phyloP scores from a whole-genome alignment of 2,329 filamentous ascomycete species.

The Fusarium keratoplasticum region DNA sequence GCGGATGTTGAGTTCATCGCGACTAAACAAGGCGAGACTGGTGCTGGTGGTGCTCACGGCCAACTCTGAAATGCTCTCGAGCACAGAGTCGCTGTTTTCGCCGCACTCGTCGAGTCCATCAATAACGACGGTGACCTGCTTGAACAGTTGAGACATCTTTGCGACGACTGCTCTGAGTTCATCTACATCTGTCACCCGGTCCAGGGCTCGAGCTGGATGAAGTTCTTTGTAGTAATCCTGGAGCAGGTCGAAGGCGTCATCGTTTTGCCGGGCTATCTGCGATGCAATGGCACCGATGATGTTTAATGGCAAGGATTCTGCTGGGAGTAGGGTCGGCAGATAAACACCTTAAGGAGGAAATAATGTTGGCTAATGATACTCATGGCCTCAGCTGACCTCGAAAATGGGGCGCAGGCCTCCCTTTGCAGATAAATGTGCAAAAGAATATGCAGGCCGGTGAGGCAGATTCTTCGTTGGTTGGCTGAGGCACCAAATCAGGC shows the following conservation, averaged over 20 bases:
- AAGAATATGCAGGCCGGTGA: too few relatives aligned
- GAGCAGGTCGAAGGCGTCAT: background rate
- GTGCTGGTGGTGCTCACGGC: background rate
- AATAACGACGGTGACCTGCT: background rate
- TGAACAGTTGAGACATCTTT: background rate
- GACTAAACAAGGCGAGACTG: constrained; percentile 17
- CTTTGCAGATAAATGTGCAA: too few relatives aligned
- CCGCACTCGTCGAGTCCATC: constrained; percentile 17
- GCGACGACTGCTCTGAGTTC: background rate
- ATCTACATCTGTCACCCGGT: background rate
- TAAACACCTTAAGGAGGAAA: too few relatives aligned
- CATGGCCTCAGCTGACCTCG: too few relatives aligned
- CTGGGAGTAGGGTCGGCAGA: too few relatives aligned
- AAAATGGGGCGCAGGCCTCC: too few relatives aligned
- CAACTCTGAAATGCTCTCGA: background rate
- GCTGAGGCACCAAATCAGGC: too few relatives aligned
- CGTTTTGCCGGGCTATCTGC: constrained; percentile 16
- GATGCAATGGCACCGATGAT: background rate
- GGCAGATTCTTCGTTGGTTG: too few relatives aligned
- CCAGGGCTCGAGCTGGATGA: background rate
- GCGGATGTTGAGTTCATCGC: constrained; percentile 13
- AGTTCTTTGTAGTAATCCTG: background rate
- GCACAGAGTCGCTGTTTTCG: background rate
- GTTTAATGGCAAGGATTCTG: background rate
- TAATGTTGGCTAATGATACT: too few relatives aligned